phyloP scores from a whole-genome alignment of 345 rosid species.

The Arabis hirsuta region DNA sequence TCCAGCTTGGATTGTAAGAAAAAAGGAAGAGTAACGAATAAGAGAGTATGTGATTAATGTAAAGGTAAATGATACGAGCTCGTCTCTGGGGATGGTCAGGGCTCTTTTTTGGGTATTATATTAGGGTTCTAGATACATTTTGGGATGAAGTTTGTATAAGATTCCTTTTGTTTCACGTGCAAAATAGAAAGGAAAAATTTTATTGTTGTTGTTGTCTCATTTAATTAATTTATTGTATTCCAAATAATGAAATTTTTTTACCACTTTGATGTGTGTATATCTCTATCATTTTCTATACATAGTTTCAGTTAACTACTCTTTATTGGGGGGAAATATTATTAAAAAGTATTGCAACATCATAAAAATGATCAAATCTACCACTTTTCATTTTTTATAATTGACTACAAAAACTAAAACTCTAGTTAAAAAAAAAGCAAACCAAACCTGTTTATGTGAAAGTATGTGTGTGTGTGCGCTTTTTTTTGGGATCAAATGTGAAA shows the following conservation, averaged over 20 bases:
- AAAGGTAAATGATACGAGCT: constrained; percentile 29
- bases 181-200: neutral
- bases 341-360: neutral
- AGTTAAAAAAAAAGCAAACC: neutral
- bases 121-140: constrained; percentile 38
- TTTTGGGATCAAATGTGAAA: no score
- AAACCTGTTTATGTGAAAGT: neutral
- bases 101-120: constrained; percentile 33
- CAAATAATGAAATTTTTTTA: neutral
- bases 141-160: constrained; percentile 39
- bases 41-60: constrained; percentile 29
- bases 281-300: neutral
- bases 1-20: constrained; percentile 39
- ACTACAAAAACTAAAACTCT: neutral
- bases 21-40: constrained; percentile 14
- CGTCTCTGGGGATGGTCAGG: constrained; percentile 20
- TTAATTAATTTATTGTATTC: neutral
- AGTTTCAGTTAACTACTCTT: neutral
- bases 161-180: constrained; percentile 38
- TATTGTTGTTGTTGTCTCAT: constrained; percentile 12
- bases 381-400: neutral
- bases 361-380: neutral
- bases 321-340: no score
- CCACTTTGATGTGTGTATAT: neutral
- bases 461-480: neutral